These are phyloP conservation scores for Thielaviopsis cerberus DNA, from an alignment of 2,329 filamentous ascomycete genomes.

Conservation along the genomic window DNA sequence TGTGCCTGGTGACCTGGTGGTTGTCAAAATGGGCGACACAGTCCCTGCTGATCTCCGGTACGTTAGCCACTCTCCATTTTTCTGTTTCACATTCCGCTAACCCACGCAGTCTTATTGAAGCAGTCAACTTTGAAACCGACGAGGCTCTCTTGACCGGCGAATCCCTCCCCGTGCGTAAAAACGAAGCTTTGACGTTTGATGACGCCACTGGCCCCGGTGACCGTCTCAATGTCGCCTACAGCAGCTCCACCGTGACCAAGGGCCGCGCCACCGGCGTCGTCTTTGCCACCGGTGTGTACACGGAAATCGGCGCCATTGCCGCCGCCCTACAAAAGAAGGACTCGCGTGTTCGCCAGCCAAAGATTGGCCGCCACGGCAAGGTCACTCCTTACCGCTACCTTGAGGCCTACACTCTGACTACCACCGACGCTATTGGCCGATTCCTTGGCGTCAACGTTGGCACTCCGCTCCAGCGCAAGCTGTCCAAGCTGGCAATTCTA, in stretches of 20 bases:
- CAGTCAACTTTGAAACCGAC: constrained; percentile 45
- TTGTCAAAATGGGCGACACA: constrained; percentile 35
- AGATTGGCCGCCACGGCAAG: constrained; percentile 32
- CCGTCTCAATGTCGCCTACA: constrained; percentile 37
- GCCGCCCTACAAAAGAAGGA: constrained; percentile 31
- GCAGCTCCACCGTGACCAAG: constrained; percentile 36
- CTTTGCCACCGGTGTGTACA: constrained; percentile 39
- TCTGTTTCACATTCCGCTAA: too few relatives aligned
- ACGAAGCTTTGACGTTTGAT: constrained; percentile 23
- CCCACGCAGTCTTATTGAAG: constrained; percentile 32
- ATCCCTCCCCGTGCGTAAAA: constrained; percentile 35
- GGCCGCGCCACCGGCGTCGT: constrained; percentile 40
- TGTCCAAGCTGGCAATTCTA: constrained; percentile 47
- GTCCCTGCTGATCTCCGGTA: constrained; percentile 39
- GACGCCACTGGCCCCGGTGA: constrained; percentile 26
- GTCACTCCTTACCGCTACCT: too few relatives aligned
- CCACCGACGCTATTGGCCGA: constrained; percentile 37
- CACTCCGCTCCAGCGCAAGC: constrained; percentile 49
- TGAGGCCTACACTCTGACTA: constrained; percentile 29
- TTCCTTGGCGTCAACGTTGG: constrained; percentile 52
- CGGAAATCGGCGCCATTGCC: constrained; percentile 41
- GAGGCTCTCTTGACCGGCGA: constrained; percentile 43
- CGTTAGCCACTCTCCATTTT: too few relatives aligned
- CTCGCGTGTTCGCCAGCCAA: too few relatives aligned
- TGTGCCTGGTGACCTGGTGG: too few relatives aligned